A percentile compares a stretch with the other conserved stretches of the same genome.
These are phyloP conservation scores for Corrigiola litoralis DNA, from an alignment of 179 eudicot species.

Conservation along the genomic window DNA sequence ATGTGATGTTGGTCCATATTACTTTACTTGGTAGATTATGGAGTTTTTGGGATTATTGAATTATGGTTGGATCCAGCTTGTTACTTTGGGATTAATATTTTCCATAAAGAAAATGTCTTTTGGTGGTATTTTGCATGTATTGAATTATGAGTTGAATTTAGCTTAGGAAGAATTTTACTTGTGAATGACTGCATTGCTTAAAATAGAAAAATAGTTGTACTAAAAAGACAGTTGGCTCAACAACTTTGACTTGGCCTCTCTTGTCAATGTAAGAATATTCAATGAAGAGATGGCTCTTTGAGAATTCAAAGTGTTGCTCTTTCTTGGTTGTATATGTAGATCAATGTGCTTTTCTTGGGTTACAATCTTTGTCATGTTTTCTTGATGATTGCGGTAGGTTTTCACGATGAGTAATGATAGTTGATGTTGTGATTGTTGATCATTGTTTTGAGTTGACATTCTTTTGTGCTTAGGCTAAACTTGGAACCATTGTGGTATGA, in stretches of 20 bases:
- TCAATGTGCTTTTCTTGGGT: too few species aligned
- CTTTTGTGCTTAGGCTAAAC: not conserved
- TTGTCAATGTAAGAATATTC: not conserved
- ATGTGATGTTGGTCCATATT: slow-evolving; percentile 4
- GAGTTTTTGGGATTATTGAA: not conserved
- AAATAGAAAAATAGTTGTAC: not conserved
- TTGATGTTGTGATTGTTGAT: too few species aligned
- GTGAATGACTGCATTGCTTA: slow-evolving; percentile 7
- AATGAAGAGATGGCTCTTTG: too few species aligned
- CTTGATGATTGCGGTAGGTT: too few species aligned
- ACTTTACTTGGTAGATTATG: slow-evolving; percentile 10
- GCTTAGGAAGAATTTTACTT: not conserved
- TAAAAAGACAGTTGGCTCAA: too few species aligned
- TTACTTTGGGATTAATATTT: not conserved
- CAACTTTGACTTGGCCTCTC: not conserved
- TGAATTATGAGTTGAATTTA: not conserved
- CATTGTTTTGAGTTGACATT: not conserved
- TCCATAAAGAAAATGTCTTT: not conserved
- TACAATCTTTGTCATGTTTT: too few species aligned
- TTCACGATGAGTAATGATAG: too few species aligned
- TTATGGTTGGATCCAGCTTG: slow-evolving; percentile 4
- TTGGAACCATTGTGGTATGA: not conserved
- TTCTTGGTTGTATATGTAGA: too few species aligned
- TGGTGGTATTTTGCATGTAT: not conserved
- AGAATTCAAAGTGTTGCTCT: too few species aligned